Percentiles rank a stretch among this genome's conserved stretches.
These are phyloP conservation scores for Hericium rajendrae DNA, from an alignment of 768 basidiomycete species.

Conservation along the genomic window DNA sequence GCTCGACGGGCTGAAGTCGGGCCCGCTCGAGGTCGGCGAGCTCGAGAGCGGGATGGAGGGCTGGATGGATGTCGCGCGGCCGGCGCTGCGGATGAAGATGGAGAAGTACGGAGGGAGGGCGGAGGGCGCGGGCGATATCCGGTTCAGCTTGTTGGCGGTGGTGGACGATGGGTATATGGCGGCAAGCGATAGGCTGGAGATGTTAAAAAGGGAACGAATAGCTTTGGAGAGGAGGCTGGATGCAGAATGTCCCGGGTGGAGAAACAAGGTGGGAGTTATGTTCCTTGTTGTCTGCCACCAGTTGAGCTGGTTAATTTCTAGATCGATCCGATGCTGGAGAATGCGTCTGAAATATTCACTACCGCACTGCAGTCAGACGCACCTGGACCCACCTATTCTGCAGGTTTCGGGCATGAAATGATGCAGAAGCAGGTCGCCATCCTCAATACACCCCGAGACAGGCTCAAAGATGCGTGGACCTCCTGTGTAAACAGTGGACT, in stretches of 20 bases:
- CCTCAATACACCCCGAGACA: slow-evolving; percentile 30
- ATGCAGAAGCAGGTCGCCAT: slow-evolving; percentile 35
- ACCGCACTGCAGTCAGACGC: slow-evolving; percentile 19
- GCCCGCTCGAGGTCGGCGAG: slow-evolving; percentile 56
- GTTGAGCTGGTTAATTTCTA: slow-evolving; percentile 10
- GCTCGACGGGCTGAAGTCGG: slow-evolving; percentile 53
- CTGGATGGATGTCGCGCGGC: slow-evolving; percentile 58
- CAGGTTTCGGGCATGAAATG: slow-evolving; percentile 35
- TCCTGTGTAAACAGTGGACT: slow-evolving; percentile 32
- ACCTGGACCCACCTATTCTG: slow-evolving; percentile 27
- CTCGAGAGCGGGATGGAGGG: slow-evolving; percentile 19
- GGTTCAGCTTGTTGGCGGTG: slow-evolving; percentile 53
- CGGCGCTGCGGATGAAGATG: slow-evolving; percentile 54
- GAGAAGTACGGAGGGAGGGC: slow-evolving; percentile 41
- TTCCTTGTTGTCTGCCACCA: background rate
- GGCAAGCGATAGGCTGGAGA: slow-evolving; percentile 43
- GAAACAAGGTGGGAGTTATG: slow-evolving; percentile 21
- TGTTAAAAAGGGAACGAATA: slow-evolving; percentile 37
- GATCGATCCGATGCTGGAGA: slow-evolving; percentile 32
- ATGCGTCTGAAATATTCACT: slow-evolving; percentile 23
- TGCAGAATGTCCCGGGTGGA: slow-evolving; percentile 26
- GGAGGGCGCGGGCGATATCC: slow-evolving; percentile 32
- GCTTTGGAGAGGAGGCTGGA: slow-evolving; percentile 37
- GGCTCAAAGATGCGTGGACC: slow-evolving; percentile 37
- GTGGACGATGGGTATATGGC: slow-evolving; percentile 40